Conservation (phyloP, 1,139 yeast species). For the Hanseniaspora gamundiae region DNA sequence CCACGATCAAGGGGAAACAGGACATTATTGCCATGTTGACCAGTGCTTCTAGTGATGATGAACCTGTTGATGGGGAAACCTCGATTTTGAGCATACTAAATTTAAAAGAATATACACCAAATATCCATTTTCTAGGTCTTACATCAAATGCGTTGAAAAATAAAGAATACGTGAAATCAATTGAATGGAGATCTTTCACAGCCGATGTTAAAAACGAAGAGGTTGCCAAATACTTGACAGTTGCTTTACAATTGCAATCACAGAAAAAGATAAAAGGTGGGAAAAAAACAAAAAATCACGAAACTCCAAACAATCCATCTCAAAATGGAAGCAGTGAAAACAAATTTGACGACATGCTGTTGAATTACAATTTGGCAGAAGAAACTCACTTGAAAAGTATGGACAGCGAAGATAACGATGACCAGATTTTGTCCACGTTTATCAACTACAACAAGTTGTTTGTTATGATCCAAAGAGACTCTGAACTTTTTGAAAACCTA, state of each 20-base stretch:
- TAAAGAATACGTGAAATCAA: background rate
- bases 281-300: background rate
- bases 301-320: background rate
- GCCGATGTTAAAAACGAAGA: slow-evolving; percentile 64
- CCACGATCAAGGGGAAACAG: background rate
- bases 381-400: slow-evolving; percentile 24
- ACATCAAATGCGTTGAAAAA: background rate
- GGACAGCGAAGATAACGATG: slow-evolving; percentile 50
- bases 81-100: background rate
- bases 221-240: slow-evolving; percentile 37
- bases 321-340: background rate
- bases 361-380: slow-evolving; percentile 21
- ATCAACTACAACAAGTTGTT: slow-evolving; percentile 57
- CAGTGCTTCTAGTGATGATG: background rate
- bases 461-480: slow-evolving; percentile 63
- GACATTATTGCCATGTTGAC: background rate
- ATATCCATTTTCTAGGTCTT: background rate
- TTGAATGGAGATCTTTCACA: slow-evolving; percentile 59
- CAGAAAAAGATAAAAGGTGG: background rate
- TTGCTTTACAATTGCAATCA: slow-evolving; percentile 24
- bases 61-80: too few species aligned
- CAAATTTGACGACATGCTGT: background rate
- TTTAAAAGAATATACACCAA: background rate
- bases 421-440: slow-evolving; percentile 65
- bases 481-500: slow-evolving; percentile 33